Percentiles rank a stretch among this genome's conserved stretches.
These are phyloP conservation scores for Candida wancherniae DNA, from an alignment of 805 yeast genomes.

Conservation along the genomic window DNA sequence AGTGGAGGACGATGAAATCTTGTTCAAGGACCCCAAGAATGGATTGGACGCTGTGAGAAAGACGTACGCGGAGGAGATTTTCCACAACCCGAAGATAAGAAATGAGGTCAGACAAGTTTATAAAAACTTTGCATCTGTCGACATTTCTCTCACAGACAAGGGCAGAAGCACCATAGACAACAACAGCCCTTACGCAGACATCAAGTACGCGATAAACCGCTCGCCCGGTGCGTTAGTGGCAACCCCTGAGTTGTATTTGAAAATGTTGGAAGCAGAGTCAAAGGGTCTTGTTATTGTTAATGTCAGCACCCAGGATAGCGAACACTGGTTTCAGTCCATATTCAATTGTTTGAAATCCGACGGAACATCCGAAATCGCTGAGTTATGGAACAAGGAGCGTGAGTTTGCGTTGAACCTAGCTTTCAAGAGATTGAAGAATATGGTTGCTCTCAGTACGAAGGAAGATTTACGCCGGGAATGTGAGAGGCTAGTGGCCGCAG, in stretches of 20 bases:
- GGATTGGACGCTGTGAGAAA: slow-evolving; percentile 72
- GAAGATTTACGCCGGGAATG: slow-evolving; percentile 77
- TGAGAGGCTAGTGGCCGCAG: slow-evolving; percentile 61
- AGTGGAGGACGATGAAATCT: slow-evolving; percentile 42
- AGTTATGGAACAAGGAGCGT: slow-evolving; percentile 78
- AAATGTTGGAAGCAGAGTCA: slow-evolving; percentile 89
- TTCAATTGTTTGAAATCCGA: slow-evolving; percentile 62
- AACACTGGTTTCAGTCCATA: slow-evolving; percentile 38
- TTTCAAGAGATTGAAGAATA: slow-evolving; percentile 59
- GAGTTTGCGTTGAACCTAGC: slow-evolving; percentile 62
- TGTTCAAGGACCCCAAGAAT: slow-evolving; percentile 52
- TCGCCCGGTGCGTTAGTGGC: slow-evolving; percentile 67
- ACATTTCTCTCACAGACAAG: slow-evolving; percentile 77
- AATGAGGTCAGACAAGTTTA: slow-evolving; percentile 61
- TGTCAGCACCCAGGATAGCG: slow-evolving; percentile 46
- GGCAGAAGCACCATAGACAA: slow-evolving; percentile 64
- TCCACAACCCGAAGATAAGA: slow-evolving; percentile 76
- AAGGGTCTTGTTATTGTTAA: slow-evolving; percentile 67
- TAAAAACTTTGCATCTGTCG: slow-evolving; percentile 60
- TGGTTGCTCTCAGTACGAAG: slow-evolving; percentile 70
- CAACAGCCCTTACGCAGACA: slow-evolving; percentile 77
- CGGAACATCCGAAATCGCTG: slow-evolving; percentile 69
- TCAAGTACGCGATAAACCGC: slow-evolving; percentile 85
- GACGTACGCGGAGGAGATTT: slow-evolving; percentile 73
- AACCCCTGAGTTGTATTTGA: slow-evolving; percentile 75